Evolutionary conservation across 768 basidiomycete genomes (phyloP).

Genomic region (Russula sp.): DNA sequence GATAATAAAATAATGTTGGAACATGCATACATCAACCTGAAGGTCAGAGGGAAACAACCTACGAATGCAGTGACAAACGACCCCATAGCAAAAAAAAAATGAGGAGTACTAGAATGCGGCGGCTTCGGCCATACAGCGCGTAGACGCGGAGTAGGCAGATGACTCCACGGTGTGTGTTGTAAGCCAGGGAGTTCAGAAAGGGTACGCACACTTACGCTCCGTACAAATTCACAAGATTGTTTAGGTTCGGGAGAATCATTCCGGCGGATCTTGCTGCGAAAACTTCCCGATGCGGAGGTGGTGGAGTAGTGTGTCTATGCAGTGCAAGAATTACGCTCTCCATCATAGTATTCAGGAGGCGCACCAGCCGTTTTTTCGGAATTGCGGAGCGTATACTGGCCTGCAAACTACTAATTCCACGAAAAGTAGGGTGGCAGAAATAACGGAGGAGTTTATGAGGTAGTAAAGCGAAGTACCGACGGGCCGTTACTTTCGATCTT

Average conservation of each 20-base stretch:
- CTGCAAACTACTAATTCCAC: too few species aligned
- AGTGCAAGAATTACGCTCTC: background rate
- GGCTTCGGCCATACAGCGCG: conserved; percentile 15
- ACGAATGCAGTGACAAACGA: background rate
- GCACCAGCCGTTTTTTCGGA: background rate
- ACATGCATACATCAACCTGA: background rate
- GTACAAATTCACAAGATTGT: background rate
- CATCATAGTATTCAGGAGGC: background rate
- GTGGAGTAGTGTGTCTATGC: background rate
- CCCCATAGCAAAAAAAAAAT: background rate
- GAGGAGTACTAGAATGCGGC: conserved; percentile 5
- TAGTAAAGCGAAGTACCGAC: too few species aligned
- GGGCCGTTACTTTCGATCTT: too few species aligned
- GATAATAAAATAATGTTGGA: background rate
- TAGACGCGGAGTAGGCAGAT: conserved; percentile 15
- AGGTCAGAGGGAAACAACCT: background rate
- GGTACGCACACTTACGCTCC: background rate
- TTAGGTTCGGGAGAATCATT: background rate
- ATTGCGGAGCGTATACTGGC: background rate
- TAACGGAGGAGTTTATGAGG: too few species aligned
- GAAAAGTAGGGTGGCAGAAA: too few species aligned
- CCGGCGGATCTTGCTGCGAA: background rate
- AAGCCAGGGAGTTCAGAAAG: background rate
- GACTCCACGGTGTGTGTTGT: background rate
- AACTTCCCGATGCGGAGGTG: background rate